phyloP scores from a whole-genome alignment of 2,329 filamentous ascomycete species.

The Hortaea werneckii region DNA sequence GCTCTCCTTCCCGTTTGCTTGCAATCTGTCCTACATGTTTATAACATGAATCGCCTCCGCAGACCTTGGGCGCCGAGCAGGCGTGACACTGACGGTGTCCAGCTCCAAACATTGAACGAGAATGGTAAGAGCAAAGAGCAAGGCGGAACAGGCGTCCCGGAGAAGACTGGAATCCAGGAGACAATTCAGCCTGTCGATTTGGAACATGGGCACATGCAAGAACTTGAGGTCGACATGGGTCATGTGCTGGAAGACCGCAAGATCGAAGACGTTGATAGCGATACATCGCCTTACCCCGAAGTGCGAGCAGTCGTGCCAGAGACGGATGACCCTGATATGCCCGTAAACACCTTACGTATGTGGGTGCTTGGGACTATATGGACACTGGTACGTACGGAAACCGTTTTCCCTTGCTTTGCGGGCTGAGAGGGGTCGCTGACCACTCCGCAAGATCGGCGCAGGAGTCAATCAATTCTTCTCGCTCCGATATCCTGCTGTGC shows the following conservation, averaged over 20 bases:
- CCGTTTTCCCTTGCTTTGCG: not conserved
- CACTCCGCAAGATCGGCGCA: constrained; percentile 17
- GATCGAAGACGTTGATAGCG: constrained; percentile 15
- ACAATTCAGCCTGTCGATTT: constrained; percentile 10
- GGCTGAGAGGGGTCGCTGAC: not conserved
- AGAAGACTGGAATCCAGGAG: constrained; percentile 8
- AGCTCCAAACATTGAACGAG: constrained; percentile 15
- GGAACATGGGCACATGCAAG: constrained; percentile 17
- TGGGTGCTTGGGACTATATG: constrained; percentile 39
- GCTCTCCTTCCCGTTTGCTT: too few species aligned
- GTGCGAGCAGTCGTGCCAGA: constrained; percentile 29
- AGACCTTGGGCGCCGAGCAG: constrained; percentile 15
- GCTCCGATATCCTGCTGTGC: constrained; percentile 79
- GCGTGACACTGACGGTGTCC: constrained; percentile 16
- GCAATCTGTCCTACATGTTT: not conserved
- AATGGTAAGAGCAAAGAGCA: constrained; percentile 8
- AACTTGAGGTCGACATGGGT: constrained; percentile 27
- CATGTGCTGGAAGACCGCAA: constrained; percentile 39
- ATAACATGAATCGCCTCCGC: constrained; percentile 17
- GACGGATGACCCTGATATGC: constrained; percentile 51
- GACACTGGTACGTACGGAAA: constrained; percentile 26
- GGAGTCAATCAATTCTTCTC: constrained; percentile 71
- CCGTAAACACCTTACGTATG: constrained; percentile 50
- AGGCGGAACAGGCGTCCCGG: constrained; percentile 6
- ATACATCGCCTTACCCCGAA: constrained; percentile 53